phyloP scores from a whole-genome alignment of 768 basidiomycete species.

The Cubamyces sp. region DNA sequence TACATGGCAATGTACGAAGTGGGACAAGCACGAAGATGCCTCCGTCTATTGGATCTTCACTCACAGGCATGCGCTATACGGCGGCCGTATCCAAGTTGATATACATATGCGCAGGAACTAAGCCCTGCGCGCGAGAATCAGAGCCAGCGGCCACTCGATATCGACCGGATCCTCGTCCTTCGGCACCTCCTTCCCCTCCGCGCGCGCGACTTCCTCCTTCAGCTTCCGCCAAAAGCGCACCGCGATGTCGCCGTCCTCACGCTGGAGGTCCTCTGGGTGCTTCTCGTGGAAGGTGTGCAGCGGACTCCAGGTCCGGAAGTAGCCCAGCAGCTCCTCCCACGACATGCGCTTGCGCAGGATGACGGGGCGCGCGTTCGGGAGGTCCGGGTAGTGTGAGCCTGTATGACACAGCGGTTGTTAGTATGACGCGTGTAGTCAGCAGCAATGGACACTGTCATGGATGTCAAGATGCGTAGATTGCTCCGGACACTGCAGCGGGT shows the following conservation, averaged over 20 bases:
- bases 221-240: slow-evolving; percentile 64
- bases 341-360: slow-evolving; percentile 62
- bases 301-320: slow-evolving; percentile 73
- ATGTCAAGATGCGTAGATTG: too few relatives aligned
- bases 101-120: neutral
- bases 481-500: too few relatives aligned
- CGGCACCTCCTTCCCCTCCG: slow-evolving; percentile 30
- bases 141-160: slow-evolving; percentile 46
- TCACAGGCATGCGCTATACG: too few relatives aligned
- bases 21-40: too few relatives aligned
- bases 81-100: too few relatives aligned
- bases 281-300: slow-evolving; percentile 67
- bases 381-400: slow-evolving; percentile 48
- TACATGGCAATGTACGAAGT: too few relatives aligned
- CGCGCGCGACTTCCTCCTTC: slow-evolving; percentile 39
- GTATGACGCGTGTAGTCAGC: too few relatives aligned
- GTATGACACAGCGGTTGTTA: neutral
- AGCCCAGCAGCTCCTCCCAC: slow-evolving; percentile 68
- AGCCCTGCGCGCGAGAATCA: slow-evolving; percentile 30
- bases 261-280: slow-evolving; percentile 57
- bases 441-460: too few relatives aligned
- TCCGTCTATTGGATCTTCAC: too few relatives aligned
- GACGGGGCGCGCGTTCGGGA: slow-evolving; percentile 46
- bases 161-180: slow-evolving; percentile 37
- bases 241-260: slow-evolving; percentile 63